Evolutionary conservation across 345 rosid species (phyloP).

Genomic region (Lepidium aucheri): DNA sequence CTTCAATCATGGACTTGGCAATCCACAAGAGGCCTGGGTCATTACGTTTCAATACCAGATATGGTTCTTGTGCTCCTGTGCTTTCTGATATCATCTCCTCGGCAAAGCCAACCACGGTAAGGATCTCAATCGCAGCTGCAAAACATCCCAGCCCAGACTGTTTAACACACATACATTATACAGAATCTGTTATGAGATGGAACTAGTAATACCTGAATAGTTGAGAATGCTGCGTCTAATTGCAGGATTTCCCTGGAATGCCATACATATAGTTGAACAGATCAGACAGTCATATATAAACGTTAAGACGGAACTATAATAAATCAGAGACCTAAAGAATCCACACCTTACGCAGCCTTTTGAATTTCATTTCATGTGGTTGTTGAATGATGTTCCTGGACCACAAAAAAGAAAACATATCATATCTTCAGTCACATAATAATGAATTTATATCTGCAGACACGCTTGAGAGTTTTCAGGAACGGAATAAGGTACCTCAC

Average conservation of each 20-base stretch:
- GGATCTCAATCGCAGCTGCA: constrained; percentile 84
- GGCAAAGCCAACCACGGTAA: constrained; percentile 57
- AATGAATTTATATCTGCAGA: neutral
- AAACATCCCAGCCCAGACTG: neutral
- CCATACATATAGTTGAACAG: neutral
- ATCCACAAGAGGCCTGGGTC: constrained; percentile 95
- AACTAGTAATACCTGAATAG: constrained; percentile 39
- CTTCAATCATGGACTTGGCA: constrained; percentile 75
- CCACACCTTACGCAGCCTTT: constrained; percentile 70
- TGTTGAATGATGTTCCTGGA: constrained; percentile 75
- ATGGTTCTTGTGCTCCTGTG: constrained; percentile 50
- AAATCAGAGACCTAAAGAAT: neutral
- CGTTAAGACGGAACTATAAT: neutral
- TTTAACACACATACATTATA: neutral
- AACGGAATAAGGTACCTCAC: constrained; percentile 35
- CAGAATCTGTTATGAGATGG: neutral
- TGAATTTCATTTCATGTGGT: constrained; percentile 66
- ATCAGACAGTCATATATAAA: neutral
- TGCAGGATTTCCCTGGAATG: constrained; percentile 67
- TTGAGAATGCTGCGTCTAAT: constrained; percentile 57
- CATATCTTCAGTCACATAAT: neutral
- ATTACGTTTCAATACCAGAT: constrained; percentile 68
- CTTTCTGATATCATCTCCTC: constrained; percentile 52
- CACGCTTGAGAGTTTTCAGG: constrained; percentile 1
- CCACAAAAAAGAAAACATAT: constrained; percentile 4